phyloP scores from a whole-genome alignment of 768 basidiomycete genomes.

The Lactarius hatsudake region DNA sequence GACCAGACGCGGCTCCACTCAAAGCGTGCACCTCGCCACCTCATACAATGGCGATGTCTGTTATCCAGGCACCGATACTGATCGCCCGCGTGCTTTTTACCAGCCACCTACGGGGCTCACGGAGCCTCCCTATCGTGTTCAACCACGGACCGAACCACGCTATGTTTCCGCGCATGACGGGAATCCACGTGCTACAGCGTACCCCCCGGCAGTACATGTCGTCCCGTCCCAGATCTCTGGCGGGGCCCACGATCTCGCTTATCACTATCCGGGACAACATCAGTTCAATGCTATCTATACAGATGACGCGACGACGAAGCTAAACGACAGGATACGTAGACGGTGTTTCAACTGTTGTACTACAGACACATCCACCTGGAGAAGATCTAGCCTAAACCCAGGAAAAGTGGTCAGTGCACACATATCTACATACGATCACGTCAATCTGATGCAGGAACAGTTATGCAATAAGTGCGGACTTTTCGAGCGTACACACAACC shows the following conservation, averaged over 20 bases:
- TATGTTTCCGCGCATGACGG: conserved; percentile 26
- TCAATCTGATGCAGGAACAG: conserved; percentile 30
- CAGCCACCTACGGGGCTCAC: conserved; percentile 11
- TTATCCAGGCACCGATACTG: conserved; percentile 21
- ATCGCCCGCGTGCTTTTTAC: conserved; percentile 25
- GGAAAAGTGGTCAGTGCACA: conserved; percentile 62
- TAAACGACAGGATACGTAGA: conserved; percentile 71
- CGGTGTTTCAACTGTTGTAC: conserved; percentile 85
- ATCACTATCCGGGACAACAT: conserved; percentile 41
- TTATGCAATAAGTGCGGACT: conserved; percentile 68
- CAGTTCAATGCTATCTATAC: conserved; percentile 50
- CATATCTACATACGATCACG: not conserved
- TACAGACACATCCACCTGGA: conserved; percentile 81
- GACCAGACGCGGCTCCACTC: conserved; percentile 41
- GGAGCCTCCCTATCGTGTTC: conserved; percentile 23
- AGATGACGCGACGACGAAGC: conserved; percentile 77
- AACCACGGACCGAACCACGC: conserved; percentile 24
- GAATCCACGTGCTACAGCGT: conserved; percentile 17
- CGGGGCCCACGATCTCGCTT: conserved; percentile 31
- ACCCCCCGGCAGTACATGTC: conserved; percentile 30
- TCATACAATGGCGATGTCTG: conserved; percentile 36
- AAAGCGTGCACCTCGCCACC: conserved; percentile 39
- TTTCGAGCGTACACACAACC: conserved; percentile 78
- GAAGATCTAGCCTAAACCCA: conserved; percentile 70
- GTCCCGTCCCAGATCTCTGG: conserved; percentile 29